phyloP scores from a whole-genome alignment of 2,329 filamentous ascomycete species.

The Keithomyces neogunnii region DNA sequence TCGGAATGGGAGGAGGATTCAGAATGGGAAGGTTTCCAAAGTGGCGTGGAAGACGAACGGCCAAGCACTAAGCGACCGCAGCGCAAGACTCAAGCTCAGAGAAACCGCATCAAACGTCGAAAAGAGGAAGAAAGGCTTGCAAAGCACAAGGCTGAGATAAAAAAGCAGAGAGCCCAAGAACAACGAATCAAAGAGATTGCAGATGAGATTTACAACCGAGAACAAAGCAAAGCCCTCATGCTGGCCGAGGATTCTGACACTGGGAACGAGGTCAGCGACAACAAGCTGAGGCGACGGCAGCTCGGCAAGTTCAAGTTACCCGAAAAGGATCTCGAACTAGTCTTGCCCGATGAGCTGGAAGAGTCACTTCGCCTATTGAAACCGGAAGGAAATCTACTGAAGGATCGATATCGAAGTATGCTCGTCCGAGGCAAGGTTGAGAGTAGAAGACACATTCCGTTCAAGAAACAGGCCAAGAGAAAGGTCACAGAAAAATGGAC shows the following conservation, averaged over 20 bases:
- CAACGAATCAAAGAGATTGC: slow-evolving; percentile 64
- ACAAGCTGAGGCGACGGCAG: slow-evolving; percentile 59
- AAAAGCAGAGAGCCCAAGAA: slow-evolving; percentile 63
- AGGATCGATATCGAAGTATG: slow-evolving; percentile 84
- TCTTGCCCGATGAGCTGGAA: slow-evolving; percentile 76
- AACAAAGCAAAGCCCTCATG: slow-evolving; percentile 37
- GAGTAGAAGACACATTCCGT: slow-evolving; percentile 66
- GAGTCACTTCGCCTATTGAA: slow-evolving; percentile 74
- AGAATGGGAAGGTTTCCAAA: slow-evolving; percentile 85
- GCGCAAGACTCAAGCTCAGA: slow-evolving; percentile 77
- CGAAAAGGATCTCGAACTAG: slow-evolving; percentile 70
- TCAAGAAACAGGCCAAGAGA: slow-evolving; percentile 73
- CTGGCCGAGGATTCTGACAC: slow-evolving; percentile 36
- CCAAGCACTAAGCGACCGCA: slow-evolving; percentile 60
- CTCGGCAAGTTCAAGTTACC: slow-evolving; percentile 68
- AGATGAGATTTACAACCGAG: slow-evolving; percentile 50
- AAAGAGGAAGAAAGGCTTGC: slow-evolving; percentile 77
- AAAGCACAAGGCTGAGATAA: slow-evolving; percentile 68
- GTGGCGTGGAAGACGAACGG: slow-evolving; percentile 62
- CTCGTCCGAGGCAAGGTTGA: slow-evolving; percentile 86
- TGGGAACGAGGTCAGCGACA: slow-evolving; percentile 50
- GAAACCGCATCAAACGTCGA: slow-evolving; percentile 79
- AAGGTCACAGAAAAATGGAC: slow-evolving; percentile 93
- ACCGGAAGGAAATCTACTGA: slow-evolving; percentile 91
- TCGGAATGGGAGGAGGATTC: slow-evolving; percentile 79